Evolutionary conservation across 768 basidiomycete species (phyloP).

Genomic region (Tylopilus plumbeoviolaceoides): DNA sequence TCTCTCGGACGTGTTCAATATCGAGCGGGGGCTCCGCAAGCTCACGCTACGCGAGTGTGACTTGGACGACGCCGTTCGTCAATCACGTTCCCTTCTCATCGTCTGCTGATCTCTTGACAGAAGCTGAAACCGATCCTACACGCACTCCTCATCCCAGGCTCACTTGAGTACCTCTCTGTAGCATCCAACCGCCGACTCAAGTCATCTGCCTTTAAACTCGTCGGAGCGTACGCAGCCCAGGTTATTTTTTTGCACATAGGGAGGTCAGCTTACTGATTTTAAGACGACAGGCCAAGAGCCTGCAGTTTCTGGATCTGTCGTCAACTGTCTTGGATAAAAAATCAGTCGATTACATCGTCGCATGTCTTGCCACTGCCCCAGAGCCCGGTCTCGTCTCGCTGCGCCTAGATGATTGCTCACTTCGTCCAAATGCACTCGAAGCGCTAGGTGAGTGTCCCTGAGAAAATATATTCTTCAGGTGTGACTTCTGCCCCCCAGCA

Average conservation of each 20-base stretch:
- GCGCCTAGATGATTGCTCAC: slow-evolving; percentile 82
- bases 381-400: slow-evolving; percentile 61
- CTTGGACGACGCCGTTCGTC: slow-evolving; percentile 69
- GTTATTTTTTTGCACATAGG: slow-evolving; percentile 32
- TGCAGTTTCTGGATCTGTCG: slow-evolving; percentile 89
- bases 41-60: slow-evolving; percentile 84
- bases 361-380: slow-evolving; percentile 46
- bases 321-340: slow-evolving; percentile 83
- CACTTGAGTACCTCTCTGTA: slow-evolving; percentile 78
- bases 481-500: slow-evolving; percentile 39
- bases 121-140: slow-evolving; percentile 87
- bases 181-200: slow-evolving; percentile 85
- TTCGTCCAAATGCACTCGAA: slow-evolving; percentile 74
- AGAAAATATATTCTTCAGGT: neutral
- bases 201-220: slow-evolving; percentile 65
- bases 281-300: slow-evolving; percentile 53
- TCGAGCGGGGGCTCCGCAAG: slow-evolving; percentile 91
- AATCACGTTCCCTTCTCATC: neutral
- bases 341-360: slow-evolving; percentile 76
- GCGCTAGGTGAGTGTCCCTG: slow-evolving; percentile 57
- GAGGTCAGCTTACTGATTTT: neutral
- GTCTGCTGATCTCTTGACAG: slow-evolving; percentile 33
- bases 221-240: slow-evolving; percentile 78
- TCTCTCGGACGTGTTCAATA: slow-evolving; percentile 84
- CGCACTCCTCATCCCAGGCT: slow-evolving; percentile 78